These are phyloP conservation scores for Yamadazyma oceani DNA, from an alignment of 1,139 yeast species.

Conservation along the genomic window DNA sequence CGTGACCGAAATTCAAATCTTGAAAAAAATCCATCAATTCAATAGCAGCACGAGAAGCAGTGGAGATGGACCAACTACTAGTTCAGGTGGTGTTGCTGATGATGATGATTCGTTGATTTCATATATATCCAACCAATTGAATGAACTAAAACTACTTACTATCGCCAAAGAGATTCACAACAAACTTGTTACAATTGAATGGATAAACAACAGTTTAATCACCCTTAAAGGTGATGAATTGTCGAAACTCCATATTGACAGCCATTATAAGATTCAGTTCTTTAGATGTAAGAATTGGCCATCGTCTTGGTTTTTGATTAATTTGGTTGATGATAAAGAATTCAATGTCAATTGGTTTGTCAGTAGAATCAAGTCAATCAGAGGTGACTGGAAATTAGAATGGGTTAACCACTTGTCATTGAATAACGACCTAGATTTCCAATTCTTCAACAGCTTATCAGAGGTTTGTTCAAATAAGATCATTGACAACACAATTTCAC, in stretches of 20 bases:
- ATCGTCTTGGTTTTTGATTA: constrained; percentile 64
- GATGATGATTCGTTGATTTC: constrained; percentile 34
- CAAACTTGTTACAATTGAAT: constrained; percentile 61
- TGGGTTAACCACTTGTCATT: constrained; percentile 33
- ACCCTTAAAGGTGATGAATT: constrained; percentile 43
- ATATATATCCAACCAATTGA: constrained; percentile 37
- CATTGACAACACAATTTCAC: constrained; percentile 61
- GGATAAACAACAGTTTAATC: constrained; percentile 62
- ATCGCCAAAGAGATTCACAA: constrained; percentile 52
- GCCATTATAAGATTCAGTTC: constrained; percentile 37
- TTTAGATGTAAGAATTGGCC: constrained; percentile 73
- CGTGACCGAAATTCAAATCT: constrained; percentile 35
- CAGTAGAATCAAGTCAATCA: constrained; percentile 56
- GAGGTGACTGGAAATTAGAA: constrained; percentile 64
- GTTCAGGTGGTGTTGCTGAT: no score
- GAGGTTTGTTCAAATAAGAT: constrained; percentile 58
- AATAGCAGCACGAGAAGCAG: no score
- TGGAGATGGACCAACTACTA: no score
- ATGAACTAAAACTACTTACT: constrained; percentile 53
- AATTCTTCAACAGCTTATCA: constrained; percentile 49
- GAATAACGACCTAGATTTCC: constrained; percentile 35
- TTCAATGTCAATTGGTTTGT: constrained; percentile 61
- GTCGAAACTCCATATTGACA: constrained; percentile 21
- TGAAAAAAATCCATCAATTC: constrained; percentile 34
- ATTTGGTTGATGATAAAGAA: constrained; percentile 43